Evolutionary conservation across 176 grass and related monocot species (phyloP).

Genomic region (Oropetium thomaeum): DNA sequence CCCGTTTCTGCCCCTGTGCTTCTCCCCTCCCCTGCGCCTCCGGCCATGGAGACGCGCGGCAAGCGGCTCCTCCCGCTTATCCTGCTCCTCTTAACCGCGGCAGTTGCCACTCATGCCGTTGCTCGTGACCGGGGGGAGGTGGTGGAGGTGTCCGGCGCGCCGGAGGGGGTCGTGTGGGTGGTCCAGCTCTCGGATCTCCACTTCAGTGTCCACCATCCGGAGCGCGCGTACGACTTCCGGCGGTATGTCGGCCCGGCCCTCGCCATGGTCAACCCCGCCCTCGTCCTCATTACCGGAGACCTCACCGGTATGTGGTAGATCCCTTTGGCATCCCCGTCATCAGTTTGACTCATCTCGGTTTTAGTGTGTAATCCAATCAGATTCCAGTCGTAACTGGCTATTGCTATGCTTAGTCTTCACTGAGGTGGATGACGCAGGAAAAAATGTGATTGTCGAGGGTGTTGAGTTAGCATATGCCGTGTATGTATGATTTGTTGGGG

Average conservation of each 20-base stretch:
- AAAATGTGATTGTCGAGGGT: not conserved
- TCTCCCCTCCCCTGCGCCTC: constrained; percentile 10
- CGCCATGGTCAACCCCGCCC: constrained; percentile 69
- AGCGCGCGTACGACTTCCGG: constrained; percentile 83
- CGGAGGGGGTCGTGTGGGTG: constrained; percentile 75
- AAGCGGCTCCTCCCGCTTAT: constrained; percentile 24
- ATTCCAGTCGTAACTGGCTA: not conserved
- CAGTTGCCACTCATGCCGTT: not conserved
- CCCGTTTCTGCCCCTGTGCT: too few species aligned
- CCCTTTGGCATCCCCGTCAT: not conserved
- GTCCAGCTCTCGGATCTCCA: constrained; percentile 95
- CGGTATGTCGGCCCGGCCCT: constrained; percentile 75
- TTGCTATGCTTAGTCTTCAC: not conserved
- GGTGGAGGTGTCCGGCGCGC: constrained; percentile 59
- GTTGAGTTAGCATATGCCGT: not conserved
- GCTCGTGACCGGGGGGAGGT: constrained; percentile 26
- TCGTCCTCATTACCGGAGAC: constrained; percentile 95
- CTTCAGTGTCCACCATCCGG: constrained; percentile 92
- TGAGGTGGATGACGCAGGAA: not conserved
- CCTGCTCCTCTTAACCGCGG: constrained; percentile 32
- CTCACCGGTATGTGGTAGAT: constrained; percentile 58
- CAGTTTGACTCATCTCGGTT: not conserved
- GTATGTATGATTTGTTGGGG: not conserved
- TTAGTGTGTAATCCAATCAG: constrained; percentile 12
- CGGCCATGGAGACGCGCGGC: constrained; percentile 26